phyloP scores from a whole-genome alignment of 2,329 filamentous ascomycete species.

The Pestalotiopsis sp. region DNA sequence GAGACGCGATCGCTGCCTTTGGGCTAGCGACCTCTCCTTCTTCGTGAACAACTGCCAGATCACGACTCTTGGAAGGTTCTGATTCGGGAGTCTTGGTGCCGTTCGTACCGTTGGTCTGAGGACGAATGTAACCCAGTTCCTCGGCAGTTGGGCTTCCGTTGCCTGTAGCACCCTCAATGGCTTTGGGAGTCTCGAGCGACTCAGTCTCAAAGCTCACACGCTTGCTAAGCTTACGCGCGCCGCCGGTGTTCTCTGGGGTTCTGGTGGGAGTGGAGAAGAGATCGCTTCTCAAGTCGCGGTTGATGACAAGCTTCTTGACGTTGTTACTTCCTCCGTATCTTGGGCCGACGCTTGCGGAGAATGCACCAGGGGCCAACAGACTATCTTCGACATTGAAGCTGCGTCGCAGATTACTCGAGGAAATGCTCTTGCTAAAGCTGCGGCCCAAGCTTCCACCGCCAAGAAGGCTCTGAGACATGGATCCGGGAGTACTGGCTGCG shows the following conservation, averaged over 20 bases:
- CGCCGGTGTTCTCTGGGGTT: constrained; percentile 45
- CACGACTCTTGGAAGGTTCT: constrained; percentile 73
- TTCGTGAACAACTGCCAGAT: constrained; percentile 79
- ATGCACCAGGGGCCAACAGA: constrained; percentile 82
- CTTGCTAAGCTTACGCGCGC: constrained; percentile 69
- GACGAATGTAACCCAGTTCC: constrained; percentile 62
- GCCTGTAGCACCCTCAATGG: constrained; percentile 43
- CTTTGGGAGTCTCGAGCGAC: constrained; percentile 48
- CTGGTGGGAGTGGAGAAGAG: constrained; percentile 65
- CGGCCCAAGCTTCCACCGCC: constrained; percentile 68
- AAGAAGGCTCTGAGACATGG: constrained; percentile 67
- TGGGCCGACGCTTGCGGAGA: constrained; percentile 68
- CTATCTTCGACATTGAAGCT: constrained; percentile 83
- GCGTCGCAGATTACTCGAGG: constrained; percentile 81
- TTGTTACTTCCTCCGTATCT: constrained; percentile 69
- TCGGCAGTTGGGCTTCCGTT: constrained; percentile 57
- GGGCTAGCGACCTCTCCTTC: constrained; percentile 50
- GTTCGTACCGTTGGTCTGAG: constrained; percentile 45
- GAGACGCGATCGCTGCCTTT: constrained; percentile 27
- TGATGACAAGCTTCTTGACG: constrained; percentile 91
- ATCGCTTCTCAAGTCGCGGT: constrained; percentile 79
- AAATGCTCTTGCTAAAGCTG: constrained; percentile 83
- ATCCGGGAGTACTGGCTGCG: constrained; percentile 69
- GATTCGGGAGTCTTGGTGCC: constrained; percentile 61
- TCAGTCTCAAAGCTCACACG: constrained; percentile 88